Base-by-base conservation (phyloP, 371 early-diverging fungal genomes). In the Mucor racemosus region DNA sequence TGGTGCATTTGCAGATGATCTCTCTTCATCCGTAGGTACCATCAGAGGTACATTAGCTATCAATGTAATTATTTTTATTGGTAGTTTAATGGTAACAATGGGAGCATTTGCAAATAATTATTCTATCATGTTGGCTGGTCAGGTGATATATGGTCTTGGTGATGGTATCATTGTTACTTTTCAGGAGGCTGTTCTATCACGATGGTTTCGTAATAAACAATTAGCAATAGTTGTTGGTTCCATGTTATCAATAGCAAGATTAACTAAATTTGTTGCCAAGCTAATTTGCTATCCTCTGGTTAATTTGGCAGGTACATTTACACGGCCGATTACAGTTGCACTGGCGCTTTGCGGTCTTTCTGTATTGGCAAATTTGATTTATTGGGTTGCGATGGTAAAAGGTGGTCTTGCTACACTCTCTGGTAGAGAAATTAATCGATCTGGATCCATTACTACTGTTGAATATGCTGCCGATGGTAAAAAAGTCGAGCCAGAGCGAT, bases 1-100 rank as follows among this genome's bases (percentile, higher is more conserved):
- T 6, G 91, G 91, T 19, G 67, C 86, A 34, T 86, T 90, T 62
- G 60, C 79, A 17, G 82, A 81, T 58, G 80, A 80, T 55, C 39
- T 74, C 9, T 63, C 68, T 26, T 64, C 69, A 1, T 34, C 79
- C 7, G 42, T 79, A 17, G 82, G 82, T 9, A 69, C 79, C 1
- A 72, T 81, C 15, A 72, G 79, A 50, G 77, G 68, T 13, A 79
- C 79, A 21, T 41, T 72, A 0, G 42, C 74, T 2, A 72, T 81
- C 33, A 81, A 76, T 36, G n/a, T 67, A 0, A 44, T 76, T 11
- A 77, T 81, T 19, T 60, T 79, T 9, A 48, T 75, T 38, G 82
- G 82, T 17, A 74, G 73, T 50, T 15, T 79, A 4, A 57, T 79
- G 21, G 76, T 81, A 13, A 74, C 82, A 4, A 38, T 76, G 7